Evolutionary conservation across 2,329 filamentous ascomycete genomes (phyloP).

Genomic region (Pseudodiploospora longispora): DNA sequence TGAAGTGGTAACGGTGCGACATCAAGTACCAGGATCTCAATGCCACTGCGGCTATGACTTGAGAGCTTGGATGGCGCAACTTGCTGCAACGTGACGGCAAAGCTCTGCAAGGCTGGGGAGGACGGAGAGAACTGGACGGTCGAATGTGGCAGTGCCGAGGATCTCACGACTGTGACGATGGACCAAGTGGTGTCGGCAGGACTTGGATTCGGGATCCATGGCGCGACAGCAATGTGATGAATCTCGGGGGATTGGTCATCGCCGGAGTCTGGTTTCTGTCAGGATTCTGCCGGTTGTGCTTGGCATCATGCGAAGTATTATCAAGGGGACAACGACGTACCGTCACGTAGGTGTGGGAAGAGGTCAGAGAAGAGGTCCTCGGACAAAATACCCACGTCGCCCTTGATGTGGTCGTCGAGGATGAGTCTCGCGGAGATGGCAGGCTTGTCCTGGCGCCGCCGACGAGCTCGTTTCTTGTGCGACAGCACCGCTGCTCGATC

Average conservation of each 20-base stretch:
- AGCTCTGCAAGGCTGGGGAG: slow-evolving; percentile 68
- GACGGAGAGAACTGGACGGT: slow-evolving; percentile 72
- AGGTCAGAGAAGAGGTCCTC: slow-evolving; percentile 78
- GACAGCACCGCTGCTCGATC: slow-evolving; percentile 15
- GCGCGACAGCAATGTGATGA: slow-evolving; percentile 63
- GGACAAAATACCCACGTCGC: slow-evolving; percentile 78
- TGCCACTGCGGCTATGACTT: slow-evolving; percentile 63
- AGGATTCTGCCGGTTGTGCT: background rate
- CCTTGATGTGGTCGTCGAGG: slow-evolving; percentile 77
- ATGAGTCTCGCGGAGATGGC: slow-evolving; percentile 72
- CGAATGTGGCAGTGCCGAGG: slow-evolving; percentile 59
- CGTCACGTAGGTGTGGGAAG: slow-evolving; percentile 53
- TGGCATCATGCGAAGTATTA: background rate
- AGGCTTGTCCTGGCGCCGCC: slow-evolving; percentile 60
- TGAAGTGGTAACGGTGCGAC: slow-evolving; percentile 74
- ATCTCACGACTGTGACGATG: slow-evolving; percentile 65
- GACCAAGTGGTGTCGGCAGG: slow-evolving; percentile 69
- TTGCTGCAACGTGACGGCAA: slow-evolving; percentile 64
- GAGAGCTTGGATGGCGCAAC: slow-evolving; percentile 68
- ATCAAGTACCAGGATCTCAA: slow-evolving; percentile 78
- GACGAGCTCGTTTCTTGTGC: slow-evolving; percentile 36
- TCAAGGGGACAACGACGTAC: slow-evolving; percentile 31
- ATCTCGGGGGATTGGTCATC: slow-evolving; percentile 31
- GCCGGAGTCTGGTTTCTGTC: slow-evolving; percentile 19
- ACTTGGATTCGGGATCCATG: slow-evolving; percentile 55